Conservation (phyloP, 345 rosid genomes). For the Pistacia integerrima region DNA sequence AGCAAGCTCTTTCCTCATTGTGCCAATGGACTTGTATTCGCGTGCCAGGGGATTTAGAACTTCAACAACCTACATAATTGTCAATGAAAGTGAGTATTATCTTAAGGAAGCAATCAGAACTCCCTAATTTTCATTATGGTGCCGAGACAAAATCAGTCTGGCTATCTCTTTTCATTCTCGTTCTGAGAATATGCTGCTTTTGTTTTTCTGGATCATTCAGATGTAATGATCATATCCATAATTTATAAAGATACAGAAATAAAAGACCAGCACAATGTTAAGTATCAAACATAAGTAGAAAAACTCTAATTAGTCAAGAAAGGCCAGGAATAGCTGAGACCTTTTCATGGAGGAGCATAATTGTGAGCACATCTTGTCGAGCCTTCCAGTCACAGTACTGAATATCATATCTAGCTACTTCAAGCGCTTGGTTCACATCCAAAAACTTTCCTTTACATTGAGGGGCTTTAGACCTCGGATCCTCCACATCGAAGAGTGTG, state of each 20-base stretch:
- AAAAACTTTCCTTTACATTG: conserved; percentile 78
- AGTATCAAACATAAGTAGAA: neutral
- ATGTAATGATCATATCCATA: neutral
- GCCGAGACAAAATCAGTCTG: neutral
- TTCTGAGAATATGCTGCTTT: neutral
- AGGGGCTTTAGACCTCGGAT: conserved; percentile 90
- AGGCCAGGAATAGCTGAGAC: conserved; percentile 31
- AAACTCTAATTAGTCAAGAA: neutral
- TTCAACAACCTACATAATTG: conserved; percentile 73
- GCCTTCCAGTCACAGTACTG: conserved; percentile 97
- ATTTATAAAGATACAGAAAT: neutral
- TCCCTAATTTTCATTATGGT: neutral
- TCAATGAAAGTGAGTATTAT: conserved; percentile 16
- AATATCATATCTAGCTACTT: conserved; percentile 90
- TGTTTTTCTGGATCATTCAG: neutral
- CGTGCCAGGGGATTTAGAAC: conserved; percentile 97
- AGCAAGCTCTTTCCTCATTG: conserved; percentile 88
- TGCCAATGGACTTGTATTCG: conserved; percentile 91
- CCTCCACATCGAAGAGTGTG: conserved; percentile 82
- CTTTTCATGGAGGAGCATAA: conserved; percentile 96
- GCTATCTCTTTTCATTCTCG: neutral
- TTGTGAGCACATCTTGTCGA: conserved; percentile 90
- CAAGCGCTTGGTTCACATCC: conserved; percentile 87
- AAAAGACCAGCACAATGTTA: neutral
- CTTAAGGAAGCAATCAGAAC: conserved; percentile 11